Evolutionary conservation across 2,329 filamentous ascomycete species (phyloP), one percentile per base, ranked within the genome.

Genomic region (Sarocladiaceae sp.): DNA sequence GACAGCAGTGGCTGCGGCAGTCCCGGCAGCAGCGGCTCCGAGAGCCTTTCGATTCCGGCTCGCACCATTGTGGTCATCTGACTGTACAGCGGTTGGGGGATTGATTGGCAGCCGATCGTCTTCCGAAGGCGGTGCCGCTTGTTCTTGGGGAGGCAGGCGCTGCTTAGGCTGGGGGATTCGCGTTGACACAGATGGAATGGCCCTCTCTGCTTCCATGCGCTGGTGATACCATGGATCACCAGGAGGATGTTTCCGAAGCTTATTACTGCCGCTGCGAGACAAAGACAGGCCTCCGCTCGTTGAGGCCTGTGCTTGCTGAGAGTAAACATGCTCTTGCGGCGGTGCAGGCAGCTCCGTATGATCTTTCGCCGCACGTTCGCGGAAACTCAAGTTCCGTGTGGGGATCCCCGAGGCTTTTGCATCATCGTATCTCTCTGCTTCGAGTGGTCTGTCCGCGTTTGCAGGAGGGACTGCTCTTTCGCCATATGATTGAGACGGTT

Each of bases 371-470:
- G 77, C 68, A 43, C 76, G 71, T 50, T 82, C 78, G n/a, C 76
- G 74, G 58, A 79, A 78, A 58, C 78, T 82, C 32, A 78, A 55
- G 43, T 78, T 77, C 41, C 76, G 72, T 55, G 74, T 71, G 3
- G 74, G 72, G 13, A 69, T 53, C 12, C 59, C 62, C 7, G 62
- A 56, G 18, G n/a, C 6, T 5, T 41, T 15, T 4, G 10, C 3
- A 21, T 41, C 37, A 23, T 27, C 15, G 20, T 29, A 29, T 4
- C 19, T 11, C 37, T 41, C 37, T 9, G 20, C 16, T 18, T 41
- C 19, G 5, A 12, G 37, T 29, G 19, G 23, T 29, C 12, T 21
- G 4, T 41, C 37, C 5, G 29, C 12, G n/a, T 4, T 29, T 4
- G 37, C 19, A 6, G 10, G 23, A 3, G 37, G 23, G 3, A 18